phyloP scores from a whole-genome alignment of 2,329 filamentous ascomycete species.

The Tolypocladium album region DNA sequence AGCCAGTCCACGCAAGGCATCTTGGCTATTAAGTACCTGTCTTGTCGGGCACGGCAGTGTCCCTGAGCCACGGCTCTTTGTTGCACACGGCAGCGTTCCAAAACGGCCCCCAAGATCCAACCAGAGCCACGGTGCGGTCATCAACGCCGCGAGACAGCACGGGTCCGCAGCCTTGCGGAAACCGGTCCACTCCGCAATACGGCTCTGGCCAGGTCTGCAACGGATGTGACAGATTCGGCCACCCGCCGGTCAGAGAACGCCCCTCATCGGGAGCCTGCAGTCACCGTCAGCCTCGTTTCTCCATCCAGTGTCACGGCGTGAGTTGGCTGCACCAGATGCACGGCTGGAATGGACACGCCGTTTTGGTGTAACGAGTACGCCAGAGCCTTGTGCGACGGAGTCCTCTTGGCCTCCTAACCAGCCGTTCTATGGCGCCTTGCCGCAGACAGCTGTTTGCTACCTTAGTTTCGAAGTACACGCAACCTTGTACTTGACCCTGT shows the following conservation, averaged over 20 bases:
- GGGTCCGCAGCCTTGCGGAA: too few relatives aligned
- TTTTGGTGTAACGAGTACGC: not conserved
- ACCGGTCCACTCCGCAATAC: too few relatives aligned
- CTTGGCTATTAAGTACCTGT: too few relatives aligned
- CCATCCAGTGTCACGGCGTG: not conserved
- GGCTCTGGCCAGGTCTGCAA: not conserved
- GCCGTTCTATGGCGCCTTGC: not conserved
- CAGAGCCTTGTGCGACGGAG: not conserved
- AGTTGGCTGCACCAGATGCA: not conserved
- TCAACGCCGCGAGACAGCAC: too few relatives aligned
- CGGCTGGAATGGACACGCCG: not conserved
- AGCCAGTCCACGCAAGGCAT: too few relatives aligned
- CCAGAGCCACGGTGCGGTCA: too few relatives aligned
- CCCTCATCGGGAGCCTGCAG: conserved; percentile 1
- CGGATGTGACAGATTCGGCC: not conserved
- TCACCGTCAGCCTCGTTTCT: not conserved
- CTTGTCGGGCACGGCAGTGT: too few relatives aligned
- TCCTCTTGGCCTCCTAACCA: not conserved
- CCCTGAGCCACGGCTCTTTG: too few relatives aligned
- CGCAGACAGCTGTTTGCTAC: not conserved
- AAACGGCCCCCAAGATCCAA: too few relatives aligned
- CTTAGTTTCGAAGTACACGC: not conserved
- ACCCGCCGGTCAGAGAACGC: not conserved
- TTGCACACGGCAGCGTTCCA: too few relatives aligned
- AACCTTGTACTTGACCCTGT: not conserved